Conservation (phyloP, 2,329 filamentous ascomycete genomes). For the Fusarium compactum region DNA sequence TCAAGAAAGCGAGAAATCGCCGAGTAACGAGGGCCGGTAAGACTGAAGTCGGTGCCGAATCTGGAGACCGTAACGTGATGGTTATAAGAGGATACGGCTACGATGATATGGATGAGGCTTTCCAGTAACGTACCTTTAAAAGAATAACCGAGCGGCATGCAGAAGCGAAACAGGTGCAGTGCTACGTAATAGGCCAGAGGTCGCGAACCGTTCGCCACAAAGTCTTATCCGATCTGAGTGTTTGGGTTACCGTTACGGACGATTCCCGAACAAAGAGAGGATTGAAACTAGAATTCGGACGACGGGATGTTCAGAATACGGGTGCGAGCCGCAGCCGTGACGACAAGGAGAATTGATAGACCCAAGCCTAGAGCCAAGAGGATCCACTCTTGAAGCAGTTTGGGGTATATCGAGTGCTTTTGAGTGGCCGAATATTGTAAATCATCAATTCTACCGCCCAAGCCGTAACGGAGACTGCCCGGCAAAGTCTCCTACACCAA, state of each 20-base stretch:
- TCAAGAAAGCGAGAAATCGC: slow-evolving; percentile 44
- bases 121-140: slow-evolving; percentile 33
- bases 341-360: slow-evolving; percentile 34
- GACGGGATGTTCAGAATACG: slow-evolving; percentile 46
- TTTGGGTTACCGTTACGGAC: slow-evolving; percentile 36
- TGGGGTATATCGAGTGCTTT: slow-evolving; percentile 34
- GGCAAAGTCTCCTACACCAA: slow-evolving; percentile 13
- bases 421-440: slow-evolving; percentile 37
- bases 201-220: slow-evolving; percentile 28
- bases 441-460: slow-evolving; percentile 16
- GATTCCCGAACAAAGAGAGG: slow-evolving; percentile 38
- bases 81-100: slow-evolving; percentile 22
- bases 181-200: slow-evolving; percentile 14
- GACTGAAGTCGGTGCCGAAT: slow-evolving; percentile 25
- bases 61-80: slow-evolving; percentile 18
- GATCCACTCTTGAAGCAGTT: slow-evolving; percentile 40
- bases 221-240: slow-evolving; percentile 29
- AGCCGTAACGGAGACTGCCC: slow-evolving; percentile 31
- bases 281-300: slow-evolving; percentile 40
- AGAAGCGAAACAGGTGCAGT: slow-evolving; percentile 21
- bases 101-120: slow-evolving; percentile 28
- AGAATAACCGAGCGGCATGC: slow-evolving; percentile 32
- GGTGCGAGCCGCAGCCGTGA: slow-evolving; percentile 36
- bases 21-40: slow-evolving; percentile 31
- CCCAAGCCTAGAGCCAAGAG: slow-evolving; percentile 39